Conservation (phyloP, 768 basidiomycete genomes). For the Mrakia gelida region DNA sequence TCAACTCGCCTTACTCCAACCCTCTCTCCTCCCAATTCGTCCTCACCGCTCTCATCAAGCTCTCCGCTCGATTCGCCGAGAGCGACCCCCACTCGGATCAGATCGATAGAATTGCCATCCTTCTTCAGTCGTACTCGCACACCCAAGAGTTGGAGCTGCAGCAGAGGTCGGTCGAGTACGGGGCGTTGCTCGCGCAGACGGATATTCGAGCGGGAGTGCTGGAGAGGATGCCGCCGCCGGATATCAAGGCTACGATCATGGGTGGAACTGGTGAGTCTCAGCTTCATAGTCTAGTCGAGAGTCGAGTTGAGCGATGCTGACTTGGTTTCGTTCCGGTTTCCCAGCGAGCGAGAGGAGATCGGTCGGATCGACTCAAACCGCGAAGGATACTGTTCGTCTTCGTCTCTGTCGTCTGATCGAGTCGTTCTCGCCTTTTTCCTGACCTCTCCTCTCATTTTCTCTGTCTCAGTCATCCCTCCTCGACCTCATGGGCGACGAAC, state of each 20-base stretch:
- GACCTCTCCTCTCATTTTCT: neutral
- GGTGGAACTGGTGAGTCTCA: conserved; percentile 46
- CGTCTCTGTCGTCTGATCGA: neutral
- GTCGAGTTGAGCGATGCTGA: neutral
- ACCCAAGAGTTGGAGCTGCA: conserved; percentile 92
- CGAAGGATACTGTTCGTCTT: conserved; percentile 58
- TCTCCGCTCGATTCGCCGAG: conserved; percentile 68
- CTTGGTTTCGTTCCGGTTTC: neutral
- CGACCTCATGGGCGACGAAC: conserved; percentile 81
- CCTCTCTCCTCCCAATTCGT: conserved; percentile 87
- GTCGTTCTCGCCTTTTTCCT: neutral
- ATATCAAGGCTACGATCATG: conserved; percentile 94
- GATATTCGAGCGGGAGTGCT: conserved; percentile 77
- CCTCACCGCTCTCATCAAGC: conserved; percentile 81
- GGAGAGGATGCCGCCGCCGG: conserved; percentile 98
- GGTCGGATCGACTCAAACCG: conserved; percentile 79
- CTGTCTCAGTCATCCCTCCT: conserved; percentile 45
- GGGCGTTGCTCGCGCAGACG: conserved; percentile 62
- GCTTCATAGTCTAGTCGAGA: too few relatives aligned
- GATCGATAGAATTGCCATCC: conserved; percentile 70
- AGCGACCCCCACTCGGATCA: conserved; percentile 35
- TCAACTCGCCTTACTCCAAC: conserved; percentile 92
- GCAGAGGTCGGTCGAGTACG: conserved; percentile 93
- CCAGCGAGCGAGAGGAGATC: conserved; percentile 92
- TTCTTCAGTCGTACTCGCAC: conserved; percentile 75